Evolutionary conservation across 306 rosid genomes (phyloP).

Genomic region (Medicago lupulina): DNA sequence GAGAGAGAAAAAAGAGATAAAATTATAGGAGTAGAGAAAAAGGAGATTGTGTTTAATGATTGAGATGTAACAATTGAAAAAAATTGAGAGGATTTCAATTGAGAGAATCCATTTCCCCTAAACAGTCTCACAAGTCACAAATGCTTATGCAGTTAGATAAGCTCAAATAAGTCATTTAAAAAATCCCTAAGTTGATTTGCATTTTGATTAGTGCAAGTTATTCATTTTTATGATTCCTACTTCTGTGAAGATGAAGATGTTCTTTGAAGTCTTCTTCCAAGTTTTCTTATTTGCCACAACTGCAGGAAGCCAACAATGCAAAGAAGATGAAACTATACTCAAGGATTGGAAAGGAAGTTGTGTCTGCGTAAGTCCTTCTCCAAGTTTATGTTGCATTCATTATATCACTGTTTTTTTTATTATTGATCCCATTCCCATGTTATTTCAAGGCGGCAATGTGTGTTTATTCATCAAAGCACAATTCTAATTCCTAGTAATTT

Average conservation of each 20-base stretch:
- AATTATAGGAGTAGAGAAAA: too few species aligned
- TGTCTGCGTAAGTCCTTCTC: slow-evolving; percentile 79
- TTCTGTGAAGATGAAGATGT: background rate
- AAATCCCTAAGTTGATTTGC: background rate
- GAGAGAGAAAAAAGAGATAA: too few species aligned
- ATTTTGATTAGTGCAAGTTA: slow-evolving; percentile 1
- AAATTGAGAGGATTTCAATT: too few species aligned
- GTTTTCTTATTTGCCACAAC: background rate
- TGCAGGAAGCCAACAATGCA: slow-evolving; percentile 1
- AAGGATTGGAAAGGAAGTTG: slow-evolving; percentile 89
- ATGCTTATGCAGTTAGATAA: background rate
- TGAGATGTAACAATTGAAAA: too few species aligned
- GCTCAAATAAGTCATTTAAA: background rate
- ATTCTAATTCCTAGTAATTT: background rate
- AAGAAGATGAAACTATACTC: slow-evolving; percentile 64
- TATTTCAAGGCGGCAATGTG: background rate
- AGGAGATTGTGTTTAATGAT: too few species aligned
- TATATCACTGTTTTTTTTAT: background rate
- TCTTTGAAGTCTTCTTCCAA: background rate
- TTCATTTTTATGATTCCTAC: background rate
- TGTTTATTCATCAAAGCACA: slow-evolving; percentile 4
- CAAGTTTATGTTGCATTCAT: background rate
- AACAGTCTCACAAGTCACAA: background rate
- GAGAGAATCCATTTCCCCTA: too few species aligned
- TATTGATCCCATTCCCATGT: slow-evolving; percentile 26